Evolutionary conservation across 192 early-diverging fungal species (phyloP).

Genomic region (Coemansia sp.): DNA sequence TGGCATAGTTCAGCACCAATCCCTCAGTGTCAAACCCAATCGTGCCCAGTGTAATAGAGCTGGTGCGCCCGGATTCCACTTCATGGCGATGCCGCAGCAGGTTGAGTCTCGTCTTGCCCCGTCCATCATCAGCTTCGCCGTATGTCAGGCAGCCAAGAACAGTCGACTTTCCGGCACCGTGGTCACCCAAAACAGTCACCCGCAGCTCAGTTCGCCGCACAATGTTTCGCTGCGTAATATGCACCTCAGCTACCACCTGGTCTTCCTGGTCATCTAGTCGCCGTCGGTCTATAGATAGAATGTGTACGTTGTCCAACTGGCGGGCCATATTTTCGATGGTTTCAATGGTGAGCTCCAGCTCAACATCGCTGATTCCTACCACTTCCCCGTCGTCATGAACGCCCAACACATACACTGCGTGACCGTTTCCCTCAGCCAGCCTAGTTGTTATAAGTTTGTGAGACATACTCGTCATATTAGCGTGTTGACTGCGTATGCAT

Average conservation of each 20-base stretch:
- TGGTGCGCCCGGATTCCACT: conserved; percentile 88
- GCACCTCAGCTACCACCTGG: conserved; percentile 73
- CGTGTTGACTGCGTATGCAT: not conserved
- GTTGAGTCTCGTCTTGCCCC: conserved; percentile 80
- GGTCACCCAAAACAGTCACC: conserved; percentile 80
- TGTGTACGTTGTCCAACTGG: conserved; percentile 36
- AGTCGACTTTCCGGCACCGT: conserved; percentile 83
- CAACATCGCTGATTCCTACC: conserved; percentile 61
- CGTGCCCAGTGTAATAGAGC: conserved; percentile 82
- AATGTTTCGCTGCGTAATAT: conserved; percentile 62
- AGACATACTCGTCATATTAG: not conserved
- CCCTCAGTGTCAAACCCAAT: conserved; percentile 79
- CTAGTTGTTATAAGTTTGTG: conserved; percentile 73
- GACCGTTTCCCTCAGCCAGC: conserved; percentile 84
- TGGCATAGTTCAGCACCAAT: conserved; percentile 72
- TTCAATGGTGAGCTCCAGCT: conserved; percentile 27
- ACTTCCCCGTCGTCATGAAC: conserved; percentile 83
- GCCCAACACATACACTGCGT: conserved; percentile 87
- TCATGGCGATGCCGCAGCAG: conserved; percentile 90
- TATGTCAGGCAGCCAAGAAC: conserved; percentile 80
- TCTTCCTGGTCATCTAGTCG: conserved; percentile 14
- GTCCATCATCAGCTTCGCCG: conserved; percentile 81
- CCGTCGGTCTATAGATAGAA: conserved; percentile 37
- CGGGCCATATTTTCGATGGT: conserved; percentile 36
- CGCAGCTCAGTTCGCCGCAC: conserved; percentile 77